These are phyloP conservation scores for Melaleuca quinquenervia DNA, from an alignment of 345 rosid species.

Conservation along the genomic window DNA sequence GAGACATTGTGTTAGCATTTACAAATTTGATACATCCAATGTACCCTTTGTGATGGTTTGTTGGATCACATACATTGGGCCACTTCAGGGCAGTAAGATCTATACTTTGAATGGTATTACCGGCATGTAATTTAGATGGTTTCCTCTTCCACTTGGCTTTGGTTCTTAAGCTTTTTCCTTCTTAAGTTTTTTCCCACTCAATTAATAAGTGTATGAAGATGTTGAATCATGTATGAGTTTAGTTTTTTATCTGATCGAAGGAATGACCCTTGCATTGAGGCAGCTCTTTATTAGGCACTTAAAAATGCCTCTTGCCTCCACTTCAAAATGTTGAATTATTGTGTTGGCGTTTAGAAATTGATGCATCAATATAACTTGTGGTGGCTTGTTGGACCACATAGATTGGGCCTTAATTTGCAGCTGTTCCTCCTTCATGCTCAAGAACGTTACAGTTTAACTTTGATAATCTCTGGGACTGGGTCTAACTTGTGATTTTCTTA, in stretches of 20 bases:
- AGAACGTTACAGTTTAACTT: not conserved
- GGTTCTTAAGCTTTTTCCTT: not conserved
- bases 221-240: not conserved
- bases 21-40: not conserved
- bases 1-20: not conserved
- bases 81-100: conserved; percentile 62
- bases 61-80: conserved; percentile 22
- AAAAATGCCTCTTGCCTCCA: not conserved
- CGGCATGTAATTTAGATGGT: not conserved
- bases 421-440: not conserved
- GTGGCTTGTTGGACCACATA: not conserved
- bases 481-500: not conserved
- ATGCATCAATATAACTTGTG: not conserved
- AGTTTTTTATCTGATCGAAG: not conserved
- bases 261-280: not conserved
- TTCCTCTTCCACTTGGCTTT: not conserved
- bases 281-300: not conserved
- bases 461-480: not conserved
- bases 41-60: not conserved
- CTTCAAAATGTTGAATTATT: not conserved
- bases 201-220: not conserved
- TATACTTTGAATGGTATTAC: not conserved
- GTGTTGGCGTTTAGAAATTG: not conserved
- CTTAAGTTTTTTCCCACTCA: not conserved
- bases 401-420: conserved; percentile 20